These are phyloP conservation scores for Coemansia sp. DNA, from an alignment of 192 early-diverging fungal genomes.

Conservation along the genomic window DNA sequence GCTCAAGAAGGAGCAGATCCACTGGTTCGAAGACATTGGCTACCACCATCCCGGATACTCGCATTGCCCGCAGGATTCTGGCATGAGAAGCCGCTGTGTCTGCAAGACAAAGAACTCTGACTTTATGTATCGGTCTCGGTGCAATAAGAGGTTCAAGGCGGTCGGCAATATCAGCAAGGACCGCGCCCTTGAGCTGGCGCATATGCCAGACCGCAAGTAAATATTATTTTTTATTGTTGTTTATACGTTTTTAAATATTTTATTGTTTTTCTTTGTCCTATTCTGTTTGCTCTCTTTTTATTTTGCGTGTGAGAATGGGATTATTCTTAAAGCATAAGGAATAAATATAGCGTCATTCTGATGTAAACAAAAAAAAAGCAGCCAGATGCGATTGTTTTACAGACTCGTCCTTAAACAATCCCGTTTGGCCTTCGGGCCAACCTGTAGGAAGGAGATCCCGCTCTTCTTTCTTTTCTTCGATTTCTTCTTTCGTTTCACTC, in stretches of 20 bases:
- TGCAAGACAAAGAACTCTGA: conserved; percentile 3
- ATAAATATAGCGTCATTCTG: no score
- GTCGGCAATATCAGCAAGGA: conserved; percentile 30
- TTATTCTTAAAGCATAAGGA: no score
- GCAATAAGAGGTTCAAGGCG: conserved; percentile 26
- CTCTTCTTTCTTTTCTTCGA: no score
- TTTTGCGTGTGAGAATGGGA: no score
- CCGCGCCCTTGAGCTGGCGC: conserved; percentile 28
- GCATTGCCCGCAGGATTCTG: conserved; percentile 65
- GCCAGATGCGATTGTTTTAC: no score
- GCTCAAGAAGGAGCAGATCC: conserved; percentile 60
- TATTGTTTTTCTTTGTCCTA: no score
- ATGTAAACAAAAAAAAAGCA: no score
- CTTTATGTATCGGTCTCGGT: conserved; percentile 35
- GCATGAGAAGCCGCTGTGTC: conserved; percentile 27
- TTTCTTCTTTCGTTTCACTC: no score
- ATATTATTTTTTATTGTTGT: not conserved
- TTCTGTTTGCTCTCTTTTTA: not conserved
- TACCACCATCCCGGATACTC: conserved; percentile 59
- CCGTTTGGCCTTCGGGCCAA: no score
- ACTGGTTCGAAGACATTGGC: conserved; percentile 72
- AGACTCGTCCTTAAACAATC: no score
- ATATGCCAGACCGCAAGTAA: conserved; percentile 22
- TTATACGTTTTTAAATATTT: conserved; percentile 3
- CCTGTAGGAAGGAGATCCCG: no score